Conservation (phyloP, 352 stramenopile species). For the Globisporangium megalacanthum region DNA sequence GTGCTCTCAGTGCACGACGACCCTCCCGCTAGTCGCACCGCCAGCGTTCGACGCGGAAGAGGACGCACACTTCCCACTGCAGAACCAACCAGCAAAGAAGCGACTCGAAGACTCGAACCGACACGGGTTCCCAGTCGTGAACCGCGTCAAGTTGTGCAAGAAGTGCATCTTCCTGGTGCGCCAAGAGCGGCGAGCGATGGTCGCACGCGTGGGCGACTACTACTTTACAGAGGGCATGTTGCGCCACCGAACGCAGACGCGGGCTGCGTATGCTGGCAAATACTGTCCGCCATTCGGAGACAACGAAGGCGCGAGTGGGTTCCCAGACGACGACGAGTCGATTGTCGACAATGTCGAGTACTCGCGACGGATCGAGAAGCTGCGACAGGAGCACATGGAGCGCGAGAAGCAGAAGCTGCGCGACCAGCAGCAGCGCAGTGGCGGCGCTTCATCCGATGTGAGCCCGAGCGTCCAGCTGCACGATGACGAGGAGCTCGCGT, state of each 20-base stretch:
- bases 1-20: conserved; percentile 60
- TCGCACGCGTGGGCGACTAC: conserved; percentile 37
- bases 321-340: conserved; percentile 34
- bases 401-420: conserved; percentile 50
- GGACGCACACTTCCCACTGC: conserved; percentile 18
- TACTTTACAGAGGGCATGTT: conserved; percentile 42
- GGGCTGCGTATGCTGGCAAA: conserved; percentile 11
- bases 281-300: conserved; percentile 18
- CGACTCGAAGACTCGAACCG: conserved; percentile 28
- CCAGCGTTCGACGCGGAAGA: conserved; percentile 9
- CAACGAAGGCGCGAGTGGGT: conserved; percentile 31
- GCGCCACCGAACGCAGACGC: conserved; percentile 32
- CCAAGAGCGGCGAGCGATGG: conserved; percentile 54
- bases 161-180: conserved; percentile 70
- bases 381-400: conserved; percentile 61
- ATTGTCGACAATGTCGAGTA: conserved; percentile 16
- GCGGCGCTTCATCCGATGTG: conserved; percentile 7
- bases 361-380: conserved; percentile 41
- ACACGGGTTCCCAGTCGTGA: conserved; percentile 53
- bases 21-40: conserved; percentile 52
- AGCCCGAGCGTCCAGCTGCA: conserved; percentile 27
- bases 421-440: conserved; percentile 6
- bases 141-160: conserved; percentile 68
- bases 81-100: conserved; percentile 38
- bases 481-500: conserved; percentile 26